Base-by-base conservation (phyloP, 2,329 filamentous ascomycete genomes). In the Paracoccidioides brasiliensis region DNA sequence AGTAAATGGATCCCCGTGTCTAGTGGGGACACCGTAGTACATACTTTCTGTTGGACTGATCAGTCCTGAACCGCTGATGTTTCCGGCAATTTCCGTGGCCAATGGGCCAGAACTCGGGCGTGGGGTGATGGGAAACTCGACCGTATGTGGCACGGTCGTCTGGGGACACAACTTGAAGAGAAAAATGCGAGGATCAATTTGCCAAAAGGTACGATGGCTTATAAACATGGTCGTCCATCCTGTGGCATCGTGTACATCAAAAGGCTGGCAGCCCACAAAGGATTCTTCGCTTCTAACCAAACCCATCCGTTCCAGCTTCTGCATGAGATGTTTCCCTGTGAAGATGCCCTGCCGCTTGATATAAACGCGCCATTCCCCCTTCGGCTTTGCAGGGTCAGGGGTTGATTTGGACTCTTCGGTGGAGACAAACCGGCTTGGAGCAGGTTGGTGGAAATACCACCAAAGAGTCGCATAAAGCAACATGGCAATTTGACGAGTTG, bases 361-460 rank as follows among this genome's bases (percentile, higher is more conserved):
- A 63, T 84, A 83, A 63, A 97, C 85, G 55, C 81, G 79, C 91
- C 91, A 97, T 57, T 94, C 88, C 37, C 86, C 90, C 60, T 81
- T 83, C 1, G 91, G 91, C 60, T 81, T 84, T 4, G 87, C 91
- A 4, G 72, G 68, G 15, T 80, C 74, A 0, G 86, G 85, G 0
- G 89, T 91, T 56, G 77, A 68, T 60, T 78, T 79, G 1, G 84
- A 86, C 0, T 80, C 75, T 4, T 81, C 74, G 5, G 81, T 87
- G 15, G 77, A 76, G 38, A 93, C 66, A 52, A 81, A 78, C 0
- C 80, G 76, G 28, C 79, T 76, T 0, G 91, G 91, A 63, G 85
- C 79, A 0, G 83, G 79, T 69, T 95, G 88, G 72, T 96, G 90
- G 64, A 96, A 97, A 75, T 97, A 97, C 91, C 91, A 97, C 75